Evolutionary conservation across 257 asterid genomes (phyloP).

Genomic region (Solanum medicagineum): DNA sequence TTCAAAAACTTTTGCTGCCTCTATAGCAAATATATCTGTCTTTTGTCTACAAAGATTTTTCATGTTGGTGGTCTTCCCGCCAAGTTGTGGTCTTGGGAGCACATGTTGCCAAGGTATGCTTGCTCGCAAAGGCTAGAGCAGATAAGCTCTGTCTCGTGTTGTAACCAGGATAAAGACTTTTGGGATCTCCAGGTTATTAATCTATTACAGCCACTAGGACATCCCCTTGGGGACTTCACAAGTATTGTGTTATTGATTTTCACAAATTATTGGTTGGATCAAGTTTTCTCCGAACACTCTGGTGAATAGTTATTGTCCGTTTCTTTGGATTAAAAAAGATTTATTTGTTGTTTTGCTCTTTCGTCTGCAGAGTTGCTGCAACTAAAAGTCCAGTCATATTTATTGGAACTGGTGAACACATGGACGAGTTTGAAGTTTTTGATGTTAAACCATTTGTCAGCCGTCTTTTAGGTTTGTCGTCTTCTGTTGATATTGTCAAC

Average conservation of each 20-base stretch:
- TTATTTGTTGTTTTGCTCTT: not conserved
- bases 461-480: slow-evolving; percentile 75
- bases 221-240: not conserved
- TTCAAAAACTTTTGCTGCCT: not conserved
- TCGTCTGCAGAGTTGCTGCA: slow-evolving; percentile 77
- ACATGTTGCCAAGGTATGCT: not conserved
- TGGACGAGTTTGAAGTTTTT: slow-evolving; percentile 95
- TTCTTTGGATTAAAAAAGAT: not conserved
- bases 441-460: slow-evolving; percentile 97
- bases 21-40: not conserved
- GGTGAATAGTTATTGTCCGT: not conserved
- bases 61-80: not conserved
- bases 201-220: not conserved
- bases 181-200: not conserved
- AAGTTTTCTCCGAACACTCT: not conserved
- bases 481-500: not conserved
- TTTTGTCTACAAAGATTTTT: not conserved
- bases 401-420: slow-evolving; percentile 96
- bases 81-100: not conserved
- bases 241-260: not conserved
- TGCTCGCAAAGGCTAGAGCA: not conserved
- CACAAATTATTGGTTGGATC: not conserved
- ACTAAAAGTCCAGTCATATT: slow-evolving; percentile 94
- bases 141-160: not conserved
- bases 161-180: not conserved